Evolutionary conservation across 306 rosid genomes (phyloP).

Genomic region (Gynostemma pentaphyllum): DNA sequence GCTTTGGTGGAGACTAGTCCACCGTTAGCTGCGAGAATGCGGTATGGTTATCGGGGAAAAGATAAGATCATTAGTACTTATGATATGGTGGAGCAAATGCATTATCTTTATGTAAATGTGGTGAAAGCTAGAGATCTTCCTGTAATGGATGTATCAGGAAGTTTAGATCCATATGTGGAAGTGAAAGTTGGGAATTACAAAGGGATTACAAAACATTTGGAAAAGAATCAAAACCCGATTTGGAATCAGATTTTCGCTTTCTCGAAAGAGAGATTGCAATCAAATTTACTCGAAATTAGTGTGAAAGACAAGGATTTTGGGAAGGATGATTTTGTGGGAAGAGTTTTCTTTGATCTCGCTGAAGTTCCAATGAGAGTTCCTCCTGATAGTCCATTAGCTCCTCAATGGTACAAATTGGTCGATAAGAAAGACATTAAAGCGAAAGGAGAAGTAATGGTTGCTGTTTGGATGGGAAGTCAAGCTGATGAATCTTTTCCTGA

Average conservation of each 20-base stretch:
- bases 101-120: constrained; percentile 75
- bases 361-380: constrained; percentile 69
- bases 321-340: constrained; percentile 90
- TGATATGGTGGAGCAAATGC: constrained; percentile 88
- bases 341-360: constrained; percentile 36
- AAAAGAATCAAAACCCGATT: constrained; percentile 75
- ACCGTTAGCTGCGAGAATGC: constrained; percentile 62
- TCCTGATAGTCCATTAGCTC: constrained; percentile 95
- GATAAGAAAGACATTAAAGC: constrained; percentile 50
- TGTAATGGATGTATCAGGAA: constrained; percentile 72
- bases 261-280: constrained; percentile 61
- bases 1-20: constrained; percentile 70
- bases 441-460: constrained; percentile 81
- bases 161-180: constrained; percentile 94
- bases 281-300: constrained; percentile 61
- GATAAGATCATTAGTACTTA: constrained; percentile 76
- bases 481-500: constrained; percentile 90
- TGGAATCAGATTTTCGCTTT: constrained; percentile 92
- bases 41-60: constrained; percentile 30
- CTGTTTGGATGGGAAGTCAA: constrained; percentile 96
- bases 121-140: constrained; percentile 89
- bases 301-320: constrained; percentile 75
- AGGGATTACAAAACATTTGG: constrained; percentile 64
- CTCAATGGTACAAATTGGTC: constrained; percentile 82
- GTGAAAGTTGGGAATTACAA: constrained; percentile 86